phyloP scores from a whole-genome alignment of 1,284 basidiomycete genomes.

The Apiotrichum siamense region DNA sequence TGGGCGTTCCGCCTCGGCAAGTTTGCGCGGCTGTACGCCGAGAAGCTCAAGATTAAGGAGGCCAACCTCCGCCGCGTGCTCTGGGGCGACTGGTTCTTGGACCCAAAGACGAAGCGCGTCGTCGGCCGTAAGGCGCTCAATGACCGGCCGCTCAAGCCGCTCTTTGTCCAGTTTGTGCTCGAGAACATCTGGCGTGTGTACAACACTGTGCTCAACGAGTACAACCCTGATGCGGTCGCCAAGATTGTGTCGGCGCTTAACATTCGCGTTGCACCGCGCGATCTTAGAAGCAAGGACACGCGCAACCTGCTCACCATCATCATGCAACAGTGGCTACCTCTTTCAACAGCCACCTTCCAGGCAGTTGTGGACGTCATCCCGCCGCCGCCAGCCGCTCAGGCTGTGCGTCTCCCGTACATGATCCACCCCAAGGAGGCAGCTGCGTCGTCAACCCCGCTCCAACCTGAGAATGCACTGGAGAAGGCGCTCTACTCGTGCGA shows the following conservation, averaged over 20 bases:
- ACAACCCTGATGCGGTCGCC: conserved; percentile 73
- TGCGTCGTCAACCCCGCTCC: conserved; percentile 31
- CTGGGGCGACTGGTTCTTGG: conserved; percentile 97
- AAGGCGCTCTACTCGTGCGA: conserved; percentile 70
- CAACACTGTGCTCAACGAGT: conserved; percentile 76
- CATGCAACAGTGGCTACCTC: conserved; percentile 92
- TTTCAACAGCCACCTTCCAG: conserved; percentile 90
- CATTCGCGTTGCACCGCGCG: conserved; percentile 79
- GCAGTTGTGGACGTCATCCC: conserved; percentile 88
- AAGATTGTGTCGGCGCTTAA: conserved; percentile 83
- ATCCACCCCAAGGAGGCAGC: conserved; percentile 67
- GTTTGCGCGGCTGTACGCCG: conserved; percentile 88
- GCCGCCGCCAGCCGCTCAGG: conserved; percentile 75
- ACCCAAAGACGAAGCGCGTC: conserved; percentile 91
- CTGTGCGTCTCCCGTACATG: conserved; percentile 82
- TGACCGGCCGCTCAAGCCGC: conserved; percentile 82
- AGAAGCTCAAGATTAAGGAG: conserved; percentile 88
- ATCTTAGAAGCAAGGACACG: conserved; percentile 86
- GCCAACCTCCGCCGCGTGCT: conserved; percentile 76
- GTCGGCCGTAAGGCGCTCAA: conserved; percentile 82
- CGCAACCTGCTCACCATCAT: conserved; percentile 76
- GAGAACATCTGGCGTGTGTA: conserved; percentile 98
- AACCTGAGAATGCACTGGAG: conserved; percentile 73
- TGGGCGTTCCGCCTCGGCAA: conserved; percentile 96
- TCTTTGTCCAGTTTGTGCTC: conserved; percentile 96